Evolutionary conservation across 228 moss, liverwort and hornwort species (phyloP).

Genomic region (Sphagnum fallax): DNA sequence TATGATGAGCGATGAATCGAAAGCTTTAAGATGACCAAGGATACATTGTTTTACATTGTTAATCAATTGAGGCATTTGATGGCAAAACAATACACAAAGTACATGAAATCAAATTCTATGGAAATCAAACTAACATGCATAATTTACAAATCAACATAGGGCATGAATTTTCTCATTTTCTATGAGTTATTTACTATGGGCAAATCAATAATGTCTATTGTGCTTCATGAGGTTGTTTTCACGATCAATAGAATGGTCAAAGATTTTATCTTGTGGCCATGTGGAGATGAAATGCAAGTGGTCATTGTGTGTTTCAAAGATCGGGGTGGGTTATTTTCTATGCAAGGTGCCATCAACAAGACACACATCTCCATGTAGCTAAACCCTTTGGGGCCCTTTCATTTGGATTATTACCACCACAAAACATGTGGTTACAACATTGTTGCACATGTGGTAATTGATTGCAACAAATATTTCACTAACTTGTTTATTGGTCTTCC

Average conservation of each 20-base stretch:
- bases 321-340: slow-evolving; percentile 1
- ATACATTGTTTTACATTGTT: background rate
- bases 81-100: background rate
- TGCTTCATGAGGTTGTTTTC: background rate
- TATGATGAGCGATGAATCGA: background rate
- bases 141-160: background rate
- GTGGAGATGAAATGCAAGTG: slow-evolving; percentile 1
- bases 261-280: background rate
- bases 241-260: background rate
- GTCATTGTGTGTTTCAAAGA: slow-evolving; percentile 1
- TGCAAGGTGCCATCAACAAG: slow-evolving; percentile 1
- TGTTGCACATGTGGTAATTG: slow-evolving; percentile 1
- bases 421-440: slow-evolving; percentile 1
- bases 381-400: background rate
- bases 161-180: background rate
- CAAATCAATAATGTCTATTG: background rate
- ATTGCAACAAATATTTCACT: background rate
- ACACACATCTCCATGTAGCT: background rate
- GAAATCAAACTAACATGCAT: background rate
- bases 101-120: background rate
- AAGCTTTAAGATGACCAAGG: background rate
- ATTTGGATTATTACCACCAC: slow-evolving; percentile 3
- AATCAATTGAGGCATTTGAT: background rate
- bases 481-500: slow-evolving; percentile 4
- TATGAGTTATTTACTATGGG: background rate